Evolutionary conservation across 2,329 filamentous ascomycete species (phyloP), one percentile per base, ranked within the genome.

Genomic region (Penicillium sp.): DNA sequence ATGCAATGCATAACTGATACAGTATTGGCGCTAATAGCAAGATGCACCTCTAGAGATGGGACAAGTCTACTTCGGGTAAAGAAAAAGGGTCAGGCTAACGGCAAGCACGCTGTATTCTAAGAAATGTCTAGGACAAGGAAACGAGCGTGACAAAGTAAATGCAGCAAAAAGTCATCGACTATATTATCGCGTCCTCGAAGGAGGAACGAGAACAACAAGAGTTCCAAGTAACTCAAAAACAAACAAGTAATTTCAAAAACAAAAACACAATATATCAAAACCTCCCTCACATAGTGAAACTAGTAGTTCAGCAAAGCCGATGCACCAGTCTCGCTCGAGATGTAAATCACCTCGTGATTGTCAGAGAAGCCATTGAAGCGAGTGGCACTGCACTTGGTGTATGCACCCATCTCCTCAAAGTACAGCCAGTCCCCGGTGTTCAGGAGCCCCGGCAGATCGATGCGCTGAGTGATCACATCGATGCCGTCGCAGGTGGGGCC

Each of bases 401-500:
- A 99, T 26, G 95, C 94, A 59, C 95, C 95, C 95, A 99, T 99
- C 65, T 97, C 88, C 81, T 97, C 92, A 79, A 99, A 99, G 82
- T 96, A 99, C 58, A 99, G 85, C 95, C 95, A 99, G 78, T 99
- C 95, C 56, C 95, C 95, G 8, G 97, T 91, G 74, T 97, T 89
- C 47, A 99, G 82, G 53, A 90, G 85, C 57, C 91, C 88, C 37
- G 88, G 82, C 72, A 97, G 92, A 65, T 85, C 86, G 77, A 91
- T 92, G 75, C 89, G 91, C 76, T 92, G 88, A 54, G 90, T 88
- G 79, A 99, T 96, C 77, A 93, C 91, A 80, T 99, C 95, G 73
- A 99, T 98, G 63, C 95, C 94, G 76, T 99, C 95, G 76, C 95
- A 99, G 17, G 95, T 98, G 0, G 95, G 95, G 6, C 95, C 95